These are phyloP conservation scores for Coniochaeta ligniaria DNA, from an alignment of 2,329 filamentous ascomycete genomes.

Conservation along the genomic window DNA sequence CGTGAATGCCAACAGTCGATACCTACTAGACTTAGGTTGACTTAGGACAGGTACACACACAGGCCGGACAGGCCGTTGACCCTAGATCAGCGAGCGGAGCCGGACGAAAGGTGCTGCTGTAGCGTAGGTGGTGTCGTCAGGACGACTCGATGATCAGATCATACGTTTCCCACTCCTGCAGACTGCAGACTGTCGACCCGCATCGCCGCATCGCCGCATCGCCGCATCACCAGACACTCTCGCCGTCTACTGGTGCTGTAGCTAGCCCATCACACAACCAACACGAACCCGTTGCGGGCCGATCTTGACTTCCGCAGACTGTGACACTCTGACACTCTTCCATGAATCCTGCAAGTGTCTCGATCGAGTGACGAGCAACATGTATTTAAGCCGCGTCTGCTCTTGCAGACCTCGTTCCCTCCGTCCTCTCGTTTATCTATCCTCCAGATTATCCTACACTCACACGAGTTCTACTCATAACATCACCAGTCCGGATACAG, in stretches of 20 bases:
- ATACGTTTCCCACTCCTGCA: slow-evolving; percentile 1
- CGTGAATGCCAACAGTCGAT: neutral
- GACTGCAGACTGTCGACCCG: neutral
- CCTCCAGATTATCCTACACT: neutral
- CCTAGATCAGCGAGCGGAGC: neutral
- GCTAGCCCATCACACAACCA: neutral
- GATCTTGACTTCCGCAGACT: neutral
- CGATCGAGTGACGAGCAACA: neutral
- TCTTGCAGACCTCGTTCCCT: neutral
- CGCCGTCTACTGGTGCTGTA: neutral
- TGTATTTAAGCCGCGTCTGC: neutral
- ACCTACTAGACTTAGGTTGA: no score
- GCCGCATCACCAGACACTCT: neutral
- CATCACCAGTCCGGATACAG: neutral
- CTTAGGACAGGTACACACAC: neutral
- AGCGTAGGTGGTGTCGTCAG: neutral
- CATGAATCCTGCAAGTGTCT: neutral
- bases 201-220: neutral
- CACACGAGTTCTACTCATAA: neutral
- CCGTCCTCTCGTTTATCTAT: neutral
- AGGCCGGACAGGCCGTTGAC: neutral
- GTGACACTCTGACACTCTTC: no score
- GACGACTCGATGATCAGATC: neutral
- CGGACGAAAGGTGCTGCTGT: neutral
- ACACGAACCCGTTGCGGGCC: neutral